Percentiles rank a stretch among this genome's conserved stretches.
phyloP scores from a whole-genome alignment of 2,329 filamentous ascomycete genomes.

The Paecilomyces dactylethromorphus region DNA sequence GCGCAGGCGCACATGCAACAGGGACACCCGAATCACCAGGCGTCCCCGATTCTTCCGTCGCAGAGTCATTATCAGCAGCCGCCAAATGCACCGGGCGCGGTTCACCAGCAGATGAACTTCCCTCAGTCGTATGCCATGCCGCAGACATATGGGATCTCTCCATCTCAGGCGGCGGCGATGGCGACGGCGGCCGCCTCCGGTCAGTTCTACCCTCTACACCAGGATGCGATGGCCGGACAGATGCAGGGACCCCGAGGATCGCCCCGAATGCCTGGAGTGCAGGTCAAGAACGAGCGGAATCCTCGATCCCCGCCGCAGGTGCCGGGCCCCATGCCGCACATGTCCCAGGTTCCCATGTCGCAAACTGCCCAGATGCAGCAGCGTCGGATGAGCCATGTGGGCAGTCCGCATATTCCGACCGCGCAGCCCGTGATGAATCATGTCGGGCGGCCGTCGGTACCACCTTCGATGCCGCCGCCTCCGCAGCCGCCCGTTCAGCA shows the following conservation, averaged over 20 bases:
- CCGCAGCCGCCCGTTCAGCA: conserved; percentile 56
- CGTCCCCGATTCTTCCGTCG: conserved; percentile 72
- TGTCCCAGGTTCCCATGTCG: conserved; percentile 43
- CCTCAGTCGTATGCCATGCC: conserved; percentile 73
- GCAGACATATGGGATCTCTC: conserved; percentile 66
- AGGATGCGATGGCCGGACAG: conserved; percentile 62
- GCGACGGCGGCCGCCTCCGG: conserved; percentile 88
- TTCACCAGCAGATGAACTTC: conserved; percentile 71
- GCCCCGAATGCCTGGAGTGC: conserved; percentile 64
- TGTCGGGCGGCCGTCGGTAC: conserved; percentile 45
- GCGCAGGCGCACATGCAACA: conserved; percentile 60
- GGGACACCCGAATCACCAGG: conserved; percentile 55
- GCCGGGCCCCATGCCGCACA: conserved; percentile 49
- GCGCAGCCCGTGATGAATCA: conserved; percentile 73
- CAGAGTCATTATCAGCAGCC: conserved; percentile 63
- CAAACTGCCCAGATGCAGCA: conserved; percentile 54
- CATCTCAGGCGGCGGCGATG: conserved; percentile 87
- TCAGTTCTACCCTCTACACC: conserved; percentile 67
- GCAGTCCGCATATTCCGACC: conserved; percentile 67
- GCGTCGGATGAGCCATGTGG: conserved; percentile 68
- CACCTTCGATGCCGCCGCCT: conserved; percentile 44
- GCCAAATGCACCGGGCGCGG: conserved; percentile 53
- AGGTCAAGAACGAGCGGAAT: conserved; percentile 66
- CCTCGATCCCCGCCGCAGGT: conserved; percentile 73
- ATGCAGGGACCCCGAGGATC: conserved; percentile 57